These are phyloP conservation scores for Lepidium aucheri DNA, from an alignment of 345 rosid genomes.

Conservation along the genomic window DNA sequence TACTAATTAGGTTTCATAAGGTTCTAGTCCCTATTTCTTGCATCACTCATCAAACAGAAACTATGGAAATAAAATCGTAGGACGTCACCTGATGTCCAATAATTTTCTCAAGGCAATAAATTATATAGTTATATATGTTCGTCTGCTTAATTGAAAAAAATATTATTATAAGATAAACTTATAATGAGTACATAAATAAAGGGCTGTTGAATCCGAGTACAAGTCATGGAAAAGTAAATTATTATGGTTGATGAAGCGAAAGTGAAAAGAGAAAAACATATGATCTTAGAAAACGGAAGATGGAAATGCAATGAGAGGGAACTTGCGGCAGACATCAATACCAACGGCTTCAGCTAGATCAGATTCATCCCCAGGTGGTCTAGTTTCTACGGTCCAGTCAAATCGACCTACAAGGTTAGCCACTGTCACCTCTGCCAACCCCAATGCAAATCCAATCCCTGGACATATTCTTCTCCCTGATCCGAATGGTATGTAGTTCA, in stretches of 20 bases:
- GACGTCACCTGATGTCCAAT: neutral
- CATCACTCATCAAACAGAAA: neutral
- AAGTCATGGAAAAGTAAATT: neutral
- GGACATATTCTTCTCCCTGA: slow-evolving; percentile 20
- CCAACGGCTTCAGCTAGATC: slow-evolving; percentile 6
- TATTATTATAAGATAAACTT: too few species aligned
- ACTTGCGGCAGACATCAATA: slow-evolving; percentile 9
- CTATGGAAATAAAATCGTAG: neutral
- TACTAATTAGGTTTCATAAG: neutral
- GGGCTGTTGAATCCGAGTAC: neutral
- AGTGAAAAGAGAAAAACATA: neutral
- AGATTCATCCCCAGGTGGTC: slow-evolving; percentile 1
- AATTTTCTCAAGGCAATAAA: too few species aligned
- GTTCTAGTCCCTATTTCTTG: neutral
- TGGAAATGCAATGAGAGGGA: slow-evolving; percentile 12
- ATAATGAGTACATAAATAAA: neutral
- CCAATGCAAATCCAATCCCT: slow-evolving; percentile 3
- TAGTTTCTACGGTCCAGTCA: neutral
- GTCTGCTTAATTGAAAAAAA: too few species aligned
- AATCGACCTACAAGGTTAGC: slow-evolving; percentile 14
- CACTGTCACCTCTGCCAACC: neutral
- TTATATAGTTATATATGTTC: too few species aligned
- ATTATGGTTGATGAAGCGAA: neutral
- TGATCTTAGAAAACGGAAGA: neutral
- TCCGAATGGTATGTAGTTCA: slow-evolving; percentile 17